Percentiles rank a stretch among this genome's conserved stretches.
phyloP scores from a whole-genome alignment of 768 basidiomycete genomes.

The Hericium rajendrae region DNA sequence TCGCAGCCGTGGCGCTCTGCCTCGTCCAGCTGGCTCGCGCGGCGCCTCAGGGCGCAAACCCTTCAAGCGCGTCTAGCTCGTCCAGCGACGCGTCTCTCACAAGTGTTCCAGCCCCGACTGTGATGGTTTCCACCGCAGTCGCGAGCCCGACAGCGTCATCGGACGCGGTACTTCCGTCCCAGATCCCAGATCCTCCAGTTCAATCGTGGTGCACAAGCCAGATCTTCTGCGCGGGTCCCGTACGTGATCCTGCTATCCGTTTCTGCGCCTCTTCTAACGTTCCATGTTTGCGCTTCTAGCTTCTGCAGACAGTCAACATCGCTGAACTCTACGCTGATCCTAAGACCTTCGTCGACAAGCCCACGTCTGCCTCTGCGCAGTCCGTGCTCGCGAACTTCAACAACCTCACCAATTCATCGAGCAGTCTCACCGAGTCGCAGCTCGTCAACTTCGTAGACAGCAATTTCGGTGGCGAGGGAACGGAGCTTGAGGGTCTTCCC shows the following conservation, averaged over 20 bases:
- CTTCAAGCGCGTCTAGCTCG: background rate
- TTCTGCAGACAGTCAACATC: constrained; percentile 80
- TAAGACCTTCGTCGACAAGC: constrained; percentile 88
- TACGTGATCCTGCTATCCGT: constrained; percentile 26
- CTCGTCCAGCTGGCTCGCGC: background rate
- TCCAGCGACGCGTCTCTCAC: background rate
- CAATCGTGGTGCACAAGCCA: constrained; percentile 71
- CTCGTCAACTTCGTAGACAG: constrained; percentile 61
- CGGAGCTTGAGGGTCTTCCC: constrained; percentile 58
- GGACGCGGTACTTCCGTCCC: constrained; percentile 49
- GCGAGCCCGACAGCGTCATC: constrained; percentile 54
- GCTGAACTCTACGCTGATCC: constrained; percentile 68
- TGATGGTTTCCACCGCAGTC: constrained; percentile 48
- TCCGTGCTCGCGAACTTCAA: constrained; percentile 63
- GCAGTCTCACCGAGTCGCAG: constrained; percentile 44
- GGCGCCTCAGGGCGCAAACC: background rate
- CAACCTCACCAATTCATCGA: constrained; percentile 18
- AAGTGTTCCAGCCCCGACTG: constrained; percentile 16
- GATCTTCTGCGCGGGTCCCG: constrained; percentile 75
- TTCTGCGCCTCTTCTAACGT: background rate
- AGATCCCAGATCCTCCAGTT: constrained; percentile 50
- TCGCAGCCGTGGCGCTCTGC: background rate
- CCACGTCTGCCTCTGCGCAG: constrained; percentile 58
- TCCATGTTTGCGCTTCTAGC: constrained; percentile 26
- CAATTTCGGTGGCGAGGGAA: constrained; percentile 79